Base-by-base conservation (phyloP, 2,329 filamentous ascomycete species). In the Diaporthe sp. region DNA sequence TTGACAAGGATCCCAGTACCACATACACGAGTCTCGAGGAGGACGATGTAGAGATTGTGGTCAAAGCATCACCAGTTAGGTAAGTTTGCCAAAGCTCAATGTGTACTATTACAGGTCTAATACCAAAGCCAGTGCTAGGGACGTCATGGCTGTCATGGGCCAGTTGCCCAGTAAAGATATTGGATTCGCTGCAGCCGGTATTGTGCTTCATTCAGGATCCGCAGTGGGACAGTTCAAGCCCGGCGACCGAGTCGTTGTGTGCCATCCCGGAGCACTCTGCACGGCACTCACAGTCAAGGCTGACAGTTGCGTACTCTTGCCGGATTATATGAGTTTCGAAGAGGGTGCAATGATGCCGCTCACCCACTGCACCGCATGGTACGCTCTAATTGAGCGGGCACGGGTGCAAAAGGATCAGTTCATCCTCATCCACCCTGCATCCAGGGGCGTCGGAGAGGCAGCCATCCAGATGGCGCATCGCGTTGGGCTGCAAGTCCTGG, bases 371-470 rank as follows among this genome's bases (percentile, higher is more conserved):
- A 73, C 72, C 4, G 60, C 61, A 7, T 25, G 53, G 22, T 57
- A 37, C 13, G 25, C n/a, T 37, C 28, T 73, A 3, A 42, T 55
- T 22, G 22, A 73, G 4, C 17, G 61, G 6, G 71, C 44, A 15
- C 31, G 20, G 3, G 44, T 55, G 6, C 34, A 65, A 37, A 37
- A 25, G 13, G 58, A 58, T 34, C 31, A 73, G 34, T 57, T n/a
- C 22, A 37, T 73, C 5, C 49, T 73, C 34, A 63, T 73, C 20
- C 60, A 73, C 37, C 2, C 83, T 2, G 87, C 83, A 12, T 82
- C 85, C 10, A 85, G 86, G 68, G 81, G 82, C 1, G 81, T 85
- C 49, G 87, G 88, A 0, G 81, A 86, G 25, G 85, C 53, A 34
- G 53, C 53, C 25, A 13, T 57, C 28, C 53, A 82, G 9, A 75